Base-by-base conservation (phyloP, 352 stramenopile species). In the Globisporangium cederbergense region DNA sequence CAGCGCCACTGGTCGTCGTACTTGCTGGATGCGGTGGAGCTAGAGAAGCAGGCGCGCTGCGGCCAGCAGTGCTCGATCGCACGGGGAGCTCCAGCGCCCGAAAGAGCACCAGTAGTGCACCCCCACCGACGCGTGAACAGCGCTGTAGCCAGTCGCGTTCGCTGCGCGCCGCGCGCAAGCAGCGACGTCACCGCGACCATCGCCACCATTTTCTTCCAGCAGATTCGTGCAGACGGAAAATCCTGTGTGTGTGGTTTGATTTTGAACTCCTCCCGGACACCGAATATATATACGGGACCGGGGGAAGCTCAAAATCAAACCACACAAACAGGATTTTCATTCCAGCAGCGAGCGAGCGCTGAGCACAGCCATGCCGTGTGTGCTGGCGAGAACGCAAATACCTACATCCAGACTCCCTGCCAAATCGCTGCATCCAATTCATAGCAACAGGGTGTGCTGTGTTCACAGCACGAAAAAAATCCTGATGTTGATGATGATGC, bases 1-100 rank as follows among this genome's bases (percentile, higher is more conserved):
- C 83, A 91, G 10, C 78, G 68, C 70, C 61, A 67, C 25, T 40
- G 34, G 18, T 40, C 22, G 14, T 65, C 60, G 22, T 52, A 4
- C 20, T 55, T 55, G 25, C 49, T n/a, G 14, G 22, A 2, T 1
- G 49, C n/a, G 49, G 13, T 14, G 36, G 2, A 4, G 43, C 14
- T 30, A 32, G 51, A 57, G 51, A 58, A 58, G 30, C 51, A 9
- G 25, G 43, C 18, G 43, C 43, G 43, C 43, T 20, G 43, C 14
- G 13, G 40, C 40, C 43, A 49, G 16, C 43, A 7, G 43, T 22
- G 42, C 42, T 16, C 43, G 18, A 11, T 49, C 14, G 16, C 43
- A 49, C 16, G 43, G 16, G 43, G 18, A 49, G 43, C 43, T 22
- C 5, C 43, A 22, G 43, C 43, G 18, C 4, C 1, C 16, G 4